These are phyloP conservation scores for Elaeis oleifera DNA, from an alignment of 202 grass and related monocot genomes.

Conservation along the genomic window DNA sequence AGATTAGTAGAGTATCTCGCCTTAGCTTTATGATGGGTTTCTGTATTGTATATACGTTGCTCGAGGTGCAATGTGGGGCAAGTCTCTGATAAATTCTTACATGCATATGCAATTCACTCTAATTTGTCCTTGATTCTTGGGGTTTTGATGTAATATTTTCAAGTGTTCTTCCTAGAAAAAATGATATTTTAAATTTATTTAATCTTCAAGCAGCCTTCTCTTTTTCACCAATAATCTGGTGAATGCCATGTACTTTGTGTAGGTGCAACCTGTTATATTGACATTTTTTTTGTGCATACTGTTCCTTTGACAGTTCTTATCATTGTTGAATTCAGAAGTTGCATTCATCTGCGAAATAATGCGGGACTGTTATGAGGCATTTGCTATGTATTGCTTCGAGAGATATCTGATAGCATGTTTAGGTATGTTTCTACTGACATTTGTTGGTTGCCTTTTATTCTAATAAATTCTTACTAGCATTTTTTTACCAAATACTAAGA, in stretches of 20 bases:
- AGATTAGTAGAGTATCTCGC: too few species aligned
- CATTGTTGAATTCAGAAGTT: conserved; percentile 59
- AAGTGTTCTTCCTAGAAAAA: neutral
- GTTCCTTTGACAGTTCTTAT: conserved; percentile 67
- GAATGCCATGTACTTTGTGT: too few species aligned
- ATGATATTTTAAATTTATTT: too few species aligned
- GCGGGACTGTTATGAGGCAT: conserved; percentile 93
- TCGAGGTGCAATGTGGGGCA: too few species aligned
- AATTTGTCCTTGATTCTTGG: too few species aligned
- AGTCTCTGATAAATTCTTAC: too few species aligned
- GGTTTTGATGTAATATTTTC: too few species aligned
- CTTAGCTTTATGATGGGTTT: too few species aligned
- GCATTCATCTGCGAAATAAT: conserved; percentile 93
- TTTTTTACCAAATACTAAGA: neutral
- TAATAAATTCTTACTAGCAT: neutral
- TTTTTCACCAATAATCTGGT: too few species aligned
- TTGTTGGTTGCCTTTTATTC: conserved; percentile 2
- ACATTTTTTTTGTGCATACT: conserved; percentile 8
- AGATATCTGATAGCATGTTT: conserved; percentile 99
- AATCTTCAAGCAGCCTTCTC: too few species aligned
- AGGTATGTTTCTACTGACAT: conserved; percentile 37
- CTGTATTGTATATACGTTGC: too few species aligned
- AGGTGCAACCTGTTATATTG: neutral
- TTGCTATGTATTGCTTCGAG: conserved; percentile 98
- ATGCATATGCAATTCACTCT: too few species aligned